A percentile compares a stretch with the other conserved stretches of the same genome.
Evolutionary conservation across 331 rosid species (phyloP).

Genomic region (Cydonia oblonga): DNA sequence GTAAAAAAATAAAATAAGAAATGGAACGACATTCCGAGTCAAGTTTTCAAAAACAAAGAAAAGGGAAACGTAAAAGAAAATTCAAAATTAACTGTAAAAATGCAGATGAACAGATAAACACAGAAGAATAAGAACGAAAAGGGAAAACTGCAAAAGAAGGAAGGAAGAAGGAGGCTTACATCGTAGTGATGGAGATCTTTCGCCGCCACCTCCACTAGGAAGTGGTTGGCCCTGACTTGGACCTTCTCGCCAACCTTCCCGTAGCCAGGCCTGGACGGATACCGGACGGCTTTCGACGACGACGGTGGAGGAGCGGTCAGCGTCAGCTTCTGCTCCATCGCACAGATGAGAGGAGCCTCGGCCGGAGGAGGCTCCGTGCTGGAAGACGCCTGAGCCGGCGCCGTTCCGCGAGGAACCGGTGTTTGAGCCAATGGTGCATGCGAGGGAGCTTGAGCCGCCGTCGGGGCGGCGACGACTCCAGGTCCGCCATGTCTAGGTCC

Average conservation of each 20-base stretch:
- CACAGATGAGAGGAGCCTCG: background rate
- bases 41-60: background rate
- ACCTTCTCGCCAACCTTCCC: constrained; percentile 28
- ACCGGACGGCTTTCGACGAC: constrained; percentile 26
- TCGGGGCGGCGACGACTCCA: background rate
- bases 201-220: constrained; percentile 25
- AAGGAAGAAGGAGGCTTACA: constrained; percentile 22
- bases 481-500: background rate
- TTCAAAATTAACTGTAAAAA: background rate
- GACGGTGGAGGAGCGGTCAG: constrained; percentile 18
- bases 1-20: too few relatives aligned
- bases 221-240: constrained; percentile 53
- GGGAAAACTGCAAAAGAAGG: too few relatives aligned
- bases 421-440: background rate
- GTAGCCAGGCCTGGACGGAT: constrained; percentile 35
- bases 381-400: background rate
- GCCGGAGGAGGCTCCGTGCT: background rate
- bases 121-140: background rate
- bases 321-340: constrained; percentile 2
- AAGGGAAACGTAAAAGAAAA: background rate
- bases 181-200: constrained; percentile 50
- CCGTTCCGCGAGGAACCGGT: background rate
- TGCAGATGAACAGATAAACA: background rate
- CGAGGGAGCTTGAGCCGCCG: background rate
- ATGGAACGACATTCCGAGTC: background rate